Evolutionary conservation across 1,284 basidiomycete genomes (phyloP), one percentile per base, ranked within the genome.

Genomic region (Fomitopsis betulina): DNA sequence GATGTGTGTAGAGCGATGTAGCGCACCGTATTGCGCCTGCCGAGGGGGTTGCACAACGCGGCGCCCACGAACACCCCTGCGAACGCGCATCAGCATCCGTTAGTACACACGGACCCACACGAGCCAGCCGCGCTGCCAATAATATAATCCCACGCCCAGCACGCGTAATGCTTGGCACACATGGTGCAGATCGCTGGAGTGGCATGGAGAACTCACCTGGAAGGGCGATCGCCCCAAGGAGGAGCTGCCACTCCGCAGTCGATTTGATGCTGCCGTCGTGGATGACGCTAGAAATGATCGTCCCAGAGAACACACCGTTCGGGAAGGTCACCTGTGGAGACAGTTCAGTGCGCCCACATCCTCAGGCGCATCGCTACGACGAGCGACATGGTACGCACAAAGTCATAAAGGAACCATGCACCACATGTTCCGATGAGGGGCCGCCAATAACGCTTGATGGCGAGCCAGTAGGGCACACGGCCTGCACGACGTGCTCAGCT

Each of bases 331-430:
- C 77, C 80, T 83, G 53, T 9, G 23, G 35, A 6, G 5, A 12
- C 35, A 27, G 1, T 12, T 35, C 12, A 23, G 49, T 19, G 5
- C 49, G 25, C 9, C 2, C 35, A 12, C 4, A 10, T 15, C 35
- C 19, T 10, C 49, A 58, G 32, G 23, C 30, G n/a, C 9, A 39
- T 38, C 30, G 5, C 21, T 43, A 53, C 40, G 45, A 15, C 21
- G 42, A 19, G 42, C 8, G 23, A 23, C 42, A 1, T 10, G 8
- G 9, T 15, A 63, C 76, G 65, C 65, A 84, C 85, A 58, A 88
- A 88, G 70, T 90, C 87, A 66, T 89, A 91, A 54, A 87, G 75
- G 71, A 89, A 85, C 84, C 88, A 90, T 53, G 87, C 84, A 23
- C 86, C 87, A 60, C 82, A 85, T 2, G 87, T 90, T 15, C 88